Conservation (phyloP, 768 basidiomycete genomes). For the Pleurotus pulmonarius region DNA sequence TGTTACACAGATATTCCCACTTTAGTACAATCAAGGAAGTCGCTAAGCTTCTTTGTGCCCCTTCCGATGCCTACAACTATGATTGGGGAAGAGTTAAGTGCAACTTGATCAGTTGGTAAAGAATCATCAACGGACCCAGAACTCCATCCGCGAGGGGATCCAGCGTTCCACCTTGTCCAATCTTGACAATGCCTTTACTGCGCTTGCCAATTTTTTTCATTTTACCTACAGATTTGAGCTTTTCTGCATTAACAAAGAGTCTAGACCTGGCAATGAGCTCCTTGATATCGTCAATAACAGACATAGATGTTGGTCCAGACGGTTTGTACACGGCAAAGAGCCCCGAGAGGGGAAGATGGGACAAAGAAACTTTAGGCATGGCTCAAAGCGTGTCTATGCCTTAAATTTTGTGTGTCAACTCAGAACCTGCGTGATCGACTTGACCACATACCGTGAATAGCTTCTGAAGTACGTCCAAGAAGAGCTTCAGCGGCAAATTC, state of each 20-base stretch:
- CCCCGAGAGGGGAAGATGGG: constrained; percentile 65
- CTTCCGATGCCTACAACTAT: constrained; percentile 86
- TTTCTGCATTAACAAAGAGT: constrained; percentile 70
- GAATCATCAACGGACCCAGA: constrained; percentile 51
- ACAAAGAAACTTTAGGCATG: constrained; percentile 66
- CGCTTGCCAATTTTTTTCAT: constrained; percentile 39
- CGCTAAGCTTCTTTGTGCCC: constrained; percentile 81
- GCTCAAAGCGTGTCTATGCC: no score
- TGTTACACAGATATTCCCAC: constrained; percentile 31
- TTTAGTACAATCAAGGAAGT: constrained; percentile 89
- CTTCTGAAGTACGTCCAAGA: no score
- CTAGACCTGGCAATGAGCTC: constrained; percentile 71
- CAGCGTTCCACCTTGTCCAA: constrained; percentile 92
- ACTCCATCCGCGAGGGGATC: constrained; percentile 97
- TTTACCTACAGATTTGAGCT: constrained; percentile 44
- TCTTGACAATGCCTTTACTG: constrained; percentile 57
- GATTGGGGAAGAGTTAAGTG: background rate
- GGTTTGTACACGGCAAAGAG: constrained; percentile 91
- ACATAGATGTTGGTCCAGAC: constrained; percentile 91
- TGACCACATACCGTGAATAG: no score
- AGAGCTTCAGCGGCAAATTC: no score
- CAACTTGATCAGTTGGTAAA: no score
- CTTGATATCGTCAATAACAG: constrained; percentile 81
- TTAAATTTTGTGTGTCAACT: no score
- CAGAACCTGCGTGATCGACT: no score